Evolutionary conservation across 768 basidiomycete species (phyloP).

Genomic region (Lenzites betulinus): DNA sequence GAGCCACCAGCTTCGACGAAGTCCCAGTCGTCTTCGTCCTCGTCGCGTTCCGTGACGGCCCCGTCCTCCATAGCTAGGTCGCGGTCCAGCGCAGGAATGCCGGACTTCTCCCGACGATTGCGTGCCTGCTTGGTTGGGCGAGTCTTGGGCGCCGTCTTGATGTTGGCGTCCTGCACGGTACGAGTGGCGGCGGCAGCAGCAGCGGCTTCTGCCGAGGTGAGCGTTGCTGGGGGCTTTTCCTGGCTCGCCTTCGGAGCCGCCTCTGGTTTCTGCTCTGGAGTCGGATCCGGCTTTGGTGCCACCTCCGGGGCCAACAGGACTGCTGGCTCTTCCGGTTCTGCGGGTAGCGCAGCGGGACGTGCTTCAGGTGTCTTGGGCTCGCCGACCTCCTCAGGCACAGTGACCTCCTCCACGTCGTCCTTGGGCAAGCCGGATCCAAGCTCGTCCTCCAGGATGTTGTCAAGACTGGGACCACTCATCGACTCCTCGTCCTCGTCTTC

Average conservation of each 20-base stretch:
- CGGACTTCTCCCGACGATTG: slow-evolving; percentile 76
- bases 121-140: slow-evolving; percentile 32
- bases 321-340: slow-evolving; percentile 16
- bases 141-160: slow-evolving; percentile 19
- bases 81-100: slow-evolving; percentile 77
- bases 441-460: slow-evolving; percentile 26
- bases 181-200: slow-evolving; percentile 16
- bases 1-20: slow-evolving; percentile 73
- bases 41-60: slow-evolving; percentile 48
- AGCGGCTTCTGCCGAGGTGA: slow-evolving; percentile 11
- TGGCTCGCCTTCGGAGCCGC: slow-evolving; percentile 13
- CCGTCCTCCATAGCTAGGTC: slow-evolving; percentile 56
- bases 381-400: slow-evolving; percentile 34
- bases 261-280: slow-evolving; percentile 12
- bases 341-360: slow-evolving; percentile 41
- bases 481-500: slow-evolving; percentile 33
- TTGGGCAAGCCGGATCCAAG: neutral
- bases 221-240: slow-evolving; percentile 25
- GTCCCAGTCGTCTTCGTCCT: slow-evolving; percentile 91
- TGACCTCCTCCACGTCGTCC: slow-evolving; percentile 33
- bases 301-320: neutral
- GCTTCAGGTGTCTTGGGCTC: slow-evolving; percentile 83
- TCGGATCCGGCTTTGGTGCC: neutral
- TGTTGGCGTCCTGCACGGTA: slow-evolving; percentile 24
- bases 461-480: slow-evolving; percentile 24